phyloP scores from a whole-genome alignment of 805 yeast species.

The Saccharomycopsis sp. region DNA sequence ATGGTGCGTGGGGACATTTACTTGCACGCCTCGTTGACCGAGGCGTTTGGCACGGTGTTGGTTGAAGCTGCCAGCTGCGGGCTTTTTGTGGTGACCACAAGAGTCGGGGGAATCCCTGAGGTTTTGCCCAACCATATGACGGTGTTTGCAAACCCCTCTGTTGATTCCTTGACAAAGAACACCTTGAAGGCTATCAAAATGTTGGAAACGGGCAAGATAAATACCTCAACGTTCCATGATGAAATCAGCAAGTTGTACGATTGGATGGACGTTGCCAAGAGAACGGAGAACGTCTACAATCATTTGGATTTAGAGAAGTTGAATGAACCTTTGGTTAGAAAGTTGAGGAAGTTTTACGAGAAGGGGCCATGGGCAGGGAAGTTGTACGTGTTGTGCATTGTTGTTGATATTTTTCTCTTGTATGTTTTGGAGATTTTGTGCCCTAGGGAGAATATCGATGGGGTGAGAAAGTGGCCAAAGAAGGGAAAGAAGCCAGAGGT shows the following conservation, averaged over 20 bases:
- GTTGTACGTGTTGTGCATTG: constrained; percentile 67
- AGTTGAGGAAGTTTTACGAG: constrained; percentile 55
- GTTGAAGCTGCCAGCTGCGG: constrained; percentile 99
- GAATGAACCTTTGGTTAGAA: constrained; percentile 46
- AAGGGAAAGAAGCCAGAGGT: constrained; percentile 7
- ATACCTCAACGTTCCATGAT: constrained; percentile 68
- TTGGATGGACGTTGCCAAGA: constrained; percentile 79
- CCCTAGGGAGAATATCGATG: constrained; percentile 65
- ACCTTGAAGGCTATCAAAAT: constrained; percentile 60
- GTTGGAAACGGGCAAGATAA: constrained; percentile 48
- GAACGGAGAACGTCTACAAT: constrained; percentile 79
- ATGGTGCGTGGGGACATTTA: constrained; percentile 93
- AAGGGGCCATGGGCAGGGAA: constrained; percentile 84
- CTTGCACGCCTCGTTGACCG: constrained; percentile 87
- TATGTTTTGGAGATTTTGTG: constrained; percentile 57
- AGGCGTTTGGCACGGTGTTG: constrained; percentile 94
- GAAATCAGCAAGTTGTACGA: constrained; percentile 78
- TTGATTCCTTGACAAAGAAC: constrained; percentile 66
- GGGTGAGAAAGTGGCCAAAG: constrained; percentile 71
- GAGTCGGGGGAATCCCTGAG: constrained; percentile 97
- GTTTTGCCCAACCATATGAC: constrained; percentile 92
- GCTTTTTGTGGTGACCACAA: constrained; percentile 82
- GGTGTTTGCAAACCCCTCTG: constrained; percentile 81
- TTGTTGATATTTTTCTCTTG: constrained; percentile 66
- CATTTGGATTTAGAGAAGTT: constrained; percentile 33